Conservation (phyloP, 192 early-diverging fungal species). For the Coemansia sp. region DNA sequence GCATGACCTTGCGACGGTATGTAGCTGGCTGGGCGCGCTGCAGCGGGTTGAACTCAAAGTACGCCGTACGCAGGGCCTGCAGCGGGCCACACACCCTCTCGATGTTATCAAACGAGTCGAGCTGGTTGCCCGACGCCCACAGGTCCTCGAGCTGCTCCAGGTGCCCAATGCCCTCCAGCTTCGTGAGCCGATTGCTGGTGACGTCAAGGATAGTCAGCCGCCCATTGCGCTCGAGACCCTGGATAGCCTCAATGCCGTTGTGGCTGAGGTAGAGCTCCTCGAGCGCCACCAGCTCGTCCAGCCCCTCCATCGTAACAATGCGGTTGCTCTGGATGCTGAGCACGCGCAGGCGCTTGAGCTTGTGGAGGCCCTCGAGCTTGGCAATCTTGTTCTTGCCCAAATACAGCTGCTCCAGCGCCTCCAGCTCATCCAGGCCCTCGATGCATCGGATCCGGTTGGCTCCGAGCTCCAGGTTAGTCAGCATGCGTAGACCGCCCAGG, state of each 20-base stretch:
- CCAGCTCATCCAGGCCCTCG: conserved; percentile 76
- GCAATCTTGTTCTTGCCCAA: conserved; percentile 98
- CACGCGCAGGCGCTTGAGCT: conserved; percentile 63
- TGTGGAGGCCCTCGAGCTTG: conserved; percentile 67
- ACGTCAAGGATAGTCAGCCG: conserved; percentile 82
- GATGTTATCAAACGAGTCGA: conserved; percentile 76
- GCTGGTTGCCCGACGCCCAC: conserved; percentile 83
- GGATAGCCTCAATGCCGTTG: conserved; percentile 79
- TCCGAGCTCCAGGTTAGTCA: conserved; percentile 90
- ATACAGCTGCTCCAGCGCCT: conserved; percentile 85
- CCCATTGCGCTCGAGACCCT: conserved; percentile 75
- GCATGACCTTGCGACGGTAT: conserved; percentile 86
- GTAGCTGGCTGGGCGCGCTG: conserved; percentile 70
- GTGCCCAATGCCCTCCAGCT: conserved; percentile 72
- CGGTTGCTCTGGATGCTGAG: conserved; percentile 89
- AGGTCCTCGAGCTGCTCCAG: conserved; percentile 77
- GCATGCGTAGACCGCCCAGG: conserved; percentile 59
- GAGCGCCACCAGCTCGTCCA: conserved; percentile 64
- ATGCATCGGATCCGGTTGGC: conserved; percentile 91
- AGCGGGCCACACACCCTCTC: conserved; percentile 63
- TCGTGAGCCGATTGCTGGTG: conserved; percentile 71
- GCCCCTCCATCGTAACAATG: conserved; percentile 69
- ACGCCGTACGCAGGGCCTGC: conserved; percentile 74
- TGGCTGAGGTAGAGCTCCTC: conserved; percentile 93
- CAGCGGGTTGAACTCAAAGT: conserved; percentile 94